phyloP scores from a whole-genome alignment of 2,329 filamentous ascomycete genomes.

The Alternaria sp. region DNA sequence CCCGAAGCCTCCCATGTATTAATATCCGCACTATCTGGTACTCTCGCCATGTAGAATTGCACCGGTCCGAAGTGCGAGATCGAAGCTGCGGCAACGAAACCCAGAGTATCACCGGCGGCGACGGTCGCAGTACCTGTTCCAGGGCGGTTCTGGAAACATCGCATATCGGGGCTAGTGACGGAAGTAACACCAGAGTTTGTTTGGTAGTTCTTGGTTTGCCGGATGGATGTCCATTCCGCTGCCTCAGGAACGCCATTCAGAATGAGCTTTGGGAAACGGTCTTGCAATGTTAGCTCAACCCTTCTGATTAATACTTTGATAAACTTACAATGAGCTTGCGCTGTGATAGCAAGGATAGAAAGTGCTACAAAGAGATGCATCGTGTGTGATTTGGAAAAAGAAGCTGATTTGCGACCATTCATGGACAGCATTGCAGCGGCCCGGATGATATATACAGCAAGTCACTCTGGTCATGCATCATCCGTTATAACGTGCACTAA shows the following conservation, averaged over 20 bases:
- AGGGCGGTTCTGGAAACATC: slow-evolving; percentile 60
- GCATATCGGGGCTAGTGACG: slow-evolving; percentile 59
- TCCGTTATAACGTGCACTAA: neutral
- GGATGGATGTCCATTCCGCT: slow-evolving; percentile 57
- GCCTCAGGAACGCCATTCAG: slow-evolving; percentile 43
- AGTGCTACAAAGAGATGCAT: slow-evolving; percentile 6
- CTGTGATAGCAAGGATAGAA: neutral
- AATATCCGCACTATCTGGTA: slow-evolving; percentile 36
- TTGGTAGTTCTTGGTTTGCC: slow-evolving; percentile 61
- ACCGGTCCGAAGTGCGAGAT: slow-evolving; percentile 64
- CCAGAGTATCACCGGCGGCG: slow-evolving; percentile 56
- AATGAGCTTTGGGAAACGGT: slow-evolving; percentile 41
- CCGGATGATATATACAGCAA: slow-evolving; percentile 1
- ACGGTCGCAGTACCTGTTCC: slow-evolving; percentile 56
- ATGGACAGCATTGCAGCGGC: neutral
- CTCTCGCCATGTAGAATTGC: slow-evolving; percentile 65
- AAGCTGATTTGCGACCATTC: neutral
- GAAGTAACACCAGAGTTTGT: slow-evolving; percentile 60
- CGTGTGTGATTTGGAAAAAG: neutral
- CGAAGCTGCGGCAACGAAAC: slow-evolving; percentile 56
- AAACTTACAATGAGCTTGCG: slow-evolving; percentile 6
- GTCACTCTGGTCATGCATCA: neutral
- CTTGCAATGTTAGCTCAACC: slow-evolving; percentile 14
- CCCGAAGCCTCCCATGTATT: slow-evolving; percentile 42
- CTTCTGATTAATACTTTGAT: neutral